A percentile compares a stretch with the other conserved stretches of the same genome.
Evolutionary conservation across 495 filamentous ascomycete genomes (phyloP).

Genomic region (Lasiosphaeriaceae sp.): DNA sequence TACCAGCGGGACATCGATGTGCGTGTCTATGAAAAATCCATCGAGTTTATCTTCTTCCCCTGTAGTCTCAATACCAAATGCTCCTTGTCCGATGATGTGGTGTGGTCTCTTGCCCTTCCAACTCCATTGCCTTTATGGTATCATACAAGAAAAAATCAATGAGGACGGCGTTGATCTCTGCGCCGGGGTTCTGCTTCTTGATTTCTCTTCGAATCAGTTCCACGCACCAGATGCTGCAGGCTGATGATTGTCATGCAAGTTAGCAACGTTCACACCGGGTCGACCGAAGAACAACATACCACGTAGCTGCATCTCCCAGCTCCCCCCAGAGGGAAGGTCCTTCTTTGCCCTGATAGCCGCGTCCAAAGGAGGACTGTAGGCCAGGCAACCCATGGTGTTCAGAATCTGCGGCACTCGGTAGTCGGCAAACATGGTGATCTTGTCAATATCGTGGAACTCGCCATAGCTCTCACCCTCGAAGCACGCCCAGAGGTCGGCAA

Average conservation of each 20-base stretch:
- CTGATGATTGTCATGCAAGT: constrained; percentile 21
- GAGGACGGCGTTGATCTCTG: constrained; percentile 77
- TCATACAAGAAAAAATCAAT: constrained; percentile 98
- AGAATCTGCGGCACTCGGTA: constrained; percentile 96
- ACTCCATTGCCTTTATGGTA: constrained; percentile 78
- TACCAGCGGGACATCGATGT: no score
- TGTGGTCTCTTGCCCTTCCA: constrained; percentile 54
- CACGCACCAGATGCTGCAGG: constrained; percentile 88
- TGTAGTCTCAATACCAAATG: constrained; percentile 76
- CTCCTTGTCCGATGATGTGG: constrained; percentile 92
- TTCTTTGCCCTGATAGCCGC: constrained; percentile 59
- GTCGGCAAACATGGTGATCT: constrained; percentile 98
- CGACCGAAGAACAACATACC: constrained; percentile 39
- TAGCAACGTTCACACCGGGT: background rate
- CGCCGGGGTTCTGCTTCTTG: constrained; percentile 61
- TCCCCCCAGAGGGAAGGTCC: constrained; percentile 63
- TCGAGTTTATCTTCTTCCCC: background rate
- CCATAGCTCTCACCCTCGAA: constrained; percentile 80
- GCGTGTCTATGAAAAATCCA: no score
- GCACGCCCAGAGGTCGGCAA: constrained; percentile 93
- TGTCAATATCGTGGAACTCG: constrained; percentile 84
- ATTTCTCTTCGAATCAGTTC: constrained; percentile 89
- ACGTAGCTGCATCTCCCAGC: constrained; percentile 84
- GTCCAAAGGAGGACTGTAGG: constrained; percentile 76
- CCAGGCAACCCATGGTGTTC: constrained; percentile 73